These are phyloP conservation scores for Phytophthora cryptogea DNA, from an alignment of 352 stramenopile species.

Conservation along the genomic window DNA sequence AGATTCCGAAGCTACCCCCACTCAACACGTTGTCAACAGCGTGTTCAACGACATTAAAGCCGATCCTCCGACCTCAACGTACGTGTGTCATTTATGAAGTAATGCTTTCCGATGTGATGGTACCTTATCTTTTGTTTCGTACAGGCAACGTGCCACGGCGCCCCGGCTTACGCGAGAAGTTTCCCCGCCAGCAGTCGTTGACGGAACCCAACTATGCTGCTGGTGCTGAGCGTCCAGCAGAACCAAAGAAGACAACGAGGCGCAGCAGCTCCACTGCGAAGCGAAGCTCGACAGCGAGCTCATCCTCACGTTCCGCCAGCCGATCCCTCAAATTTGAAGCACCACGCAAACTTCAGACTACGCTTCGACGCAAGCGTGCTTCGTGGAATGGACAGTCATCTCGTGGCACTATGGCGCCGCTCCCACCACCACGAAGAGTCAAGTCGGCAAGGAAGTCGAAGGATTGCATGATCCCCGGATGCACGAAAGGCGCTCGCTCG, in stretches of 20 bases:
- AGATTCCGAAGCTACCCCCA: constrained; percentile 34
- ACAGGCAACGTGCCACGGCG: constrained; percentile 27
- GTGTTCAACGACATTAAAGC: constrained; percentile 13
- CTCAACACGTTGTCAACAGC: constrained; percentile 24
- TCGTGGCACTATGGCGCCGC: constrained; percentile 1
- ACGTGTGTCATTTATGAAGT: constrained; percentile 2
- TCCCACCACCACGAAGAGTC: constrained; percentile 18
- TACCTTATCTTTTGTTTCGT: not conserved
- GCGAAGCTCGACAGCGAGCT: constrained; percentile 3
- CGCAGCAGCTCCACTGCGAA: constrained; percentile 15
- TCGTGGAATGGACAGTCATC: constrained; percentile 40
- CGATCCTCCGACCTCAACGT: constrained; percentile 23
- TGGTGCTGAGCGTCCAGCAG: constrained; percentile 4
- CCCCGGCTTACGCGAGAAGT: constrained; percentile 38
- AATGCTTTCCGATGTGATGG: not conserved
- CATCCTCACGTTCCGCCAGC: constrained; percentile 23
- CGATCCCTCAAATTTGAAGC: constrained; percentile 37
- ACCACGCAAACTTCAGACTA: constrained; percentile 6
- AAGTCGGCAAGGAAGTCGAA: constrained; percentile 69
- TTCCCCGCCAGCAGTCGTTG: constrained; percentile 26
- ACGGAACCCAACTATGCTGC: constrained; percentile 27
- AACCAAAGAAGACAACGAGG: constrained; percentile 21
- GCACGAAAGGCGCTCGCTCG: constrained; percentile 75
- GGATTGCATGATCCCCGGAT: constrained; percentile 69
- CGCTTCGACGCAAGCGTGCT: constrained; percentile 31